Percentiles rank a stretch among this genome's conserved stretches.
phyloP scores from a whole-genome alignment of 352 stramenopile genomes.

The Phytophthora hybrid region DNA sequence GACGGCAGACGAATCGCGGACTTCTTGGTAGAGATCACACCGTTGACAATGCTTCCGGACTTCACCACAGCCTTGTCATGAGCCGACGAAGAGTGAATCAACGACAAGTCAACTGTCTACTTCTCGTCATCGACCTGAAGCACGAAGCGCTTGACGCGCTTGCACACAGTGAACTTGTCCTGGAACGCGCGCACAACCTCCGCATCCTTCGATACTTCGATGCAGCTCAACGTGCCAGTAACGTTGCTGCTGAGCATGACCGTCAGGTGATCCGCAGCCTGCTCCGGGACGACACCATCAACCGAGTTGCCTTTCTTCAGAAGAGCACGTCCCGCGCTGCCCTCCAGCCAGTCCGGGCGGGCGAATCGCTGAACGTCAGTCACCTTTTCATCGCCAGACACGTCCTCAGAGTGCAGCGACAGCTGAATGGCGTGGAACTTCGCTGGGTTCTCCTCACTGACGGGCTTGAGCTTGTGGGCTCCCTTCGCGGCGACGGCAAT shows the following conservation, averaged over 20 bases:
- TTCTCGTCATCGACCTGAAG: constrained; percentile 76
- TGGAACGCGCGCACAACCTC: constrained; percentile 66
- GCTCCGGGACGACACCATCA: constrained; percentile 78
- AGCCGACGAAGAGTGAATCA: constrained; percentile 55
- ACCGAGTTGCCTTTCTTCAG: constrained; percentile 63
- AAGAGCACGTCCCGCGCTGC: constrained; percentile 73
- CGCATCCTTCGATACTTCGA: constrained; percentile 78
- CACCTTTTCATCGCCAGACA: constrained; percentile 41
- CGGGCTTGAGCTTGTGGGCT: constrained; percentile 86
- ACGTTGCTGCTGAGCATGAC: constrained; percentile 83
- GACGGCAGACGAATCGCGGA: constrained; percentile 74
- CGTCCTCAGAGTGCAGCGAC: constrained; percentile 70
- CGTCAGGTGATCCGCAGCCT: constrained; percentile 58
- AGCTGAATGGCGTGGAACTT: constrained; percentile 80
- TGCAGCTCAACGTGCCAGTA: constrained; percentile 61
- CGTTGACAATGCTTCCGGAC: constrained; percentile 67
- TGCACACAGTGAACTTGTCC: constrained; percentile 79
- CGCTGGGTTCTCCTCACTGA: constrained; percentile 78
- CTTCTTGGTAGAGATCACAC: constrained; percentile 79
- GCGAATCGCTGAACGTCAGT: constrained; percentile 51
- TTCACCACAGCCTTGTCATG: constrained; percentile 48
- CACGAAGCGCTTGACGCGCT: constrained; percentile 73
- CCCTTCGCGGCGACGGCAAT: constrained; percentile 78
- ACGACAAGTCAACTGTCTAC: constrained; percentile 77
- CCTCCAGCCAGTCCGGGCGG: constrained; percentile 81